Evolutionary conservation across 352 stramenopile species (phyloP).

Genomic region (Globisporangium paroecandrum): DNA sequence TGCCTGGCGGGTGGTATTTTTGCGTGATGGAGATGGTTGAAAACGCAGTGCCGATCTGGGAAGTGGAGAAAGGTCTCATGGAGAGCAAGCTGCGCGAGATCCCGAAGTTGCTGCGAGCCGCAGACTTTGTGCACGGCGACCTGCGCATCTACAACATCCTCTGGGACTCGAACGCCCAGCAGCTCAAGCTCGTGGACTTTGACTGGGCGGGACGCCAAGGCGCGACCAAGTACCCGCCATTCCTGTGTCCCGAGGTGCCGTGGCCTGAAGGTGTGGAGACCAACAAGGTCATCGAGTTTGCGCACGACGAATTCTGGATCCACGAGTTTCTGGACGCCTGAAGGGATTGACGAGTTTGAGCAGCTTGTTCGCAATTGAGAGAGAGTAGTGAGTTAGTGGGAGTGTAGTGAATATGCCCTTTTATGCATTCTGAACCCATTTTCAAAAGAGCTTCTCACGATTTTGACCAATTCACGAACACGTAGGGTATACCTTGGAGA

Average conservation of each 20-base stretch:
- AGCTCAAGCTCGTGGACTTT: conserved; percentile 8
- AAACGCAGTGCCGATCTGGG: background rate
- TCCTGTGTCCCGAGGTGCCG: background rate
- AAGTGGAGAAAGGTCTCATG: background rate
- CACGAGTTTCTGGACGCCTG: conserved; percentile 2
- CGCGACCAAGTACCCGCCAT: background rate
- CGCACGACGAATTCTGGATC: conserved; percentile 4
- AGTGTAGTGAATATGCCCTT: background rate
- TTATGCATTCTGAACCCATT: background rate
- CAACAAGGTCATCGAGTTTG: conserved; percentile 2
- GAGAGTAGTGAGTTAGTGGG: no score
- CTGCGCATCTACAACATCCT: conserved; percentile 10
- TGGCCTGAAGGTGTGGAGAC: conserved; percentile 4
- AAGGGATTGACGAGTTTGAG: background rate
- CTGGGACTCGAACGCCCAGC: background rate
- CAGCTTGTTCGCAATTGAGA: no score
- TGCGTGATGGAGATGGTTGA: conserved; percentile 1
- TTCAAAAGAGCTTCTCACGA: background rate
- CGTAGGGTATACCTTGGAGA: no score
- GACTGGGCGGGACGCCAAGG: background rate
- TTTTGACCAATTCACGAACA: no score
- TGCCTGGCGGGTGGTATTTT: conserved; percentile 2
- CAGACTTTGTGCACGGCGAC: conserved; percentile 9
- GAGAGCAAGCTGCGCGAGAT: conserved; percentile 2
- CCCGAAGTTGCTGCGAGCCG: background rate